Evolutionary conservation across 176 grass and related monocot species (phyloP), one percentile per base, ranked within the genome.

Genomic region (Bolboschoenus planiculmis): DNA sequence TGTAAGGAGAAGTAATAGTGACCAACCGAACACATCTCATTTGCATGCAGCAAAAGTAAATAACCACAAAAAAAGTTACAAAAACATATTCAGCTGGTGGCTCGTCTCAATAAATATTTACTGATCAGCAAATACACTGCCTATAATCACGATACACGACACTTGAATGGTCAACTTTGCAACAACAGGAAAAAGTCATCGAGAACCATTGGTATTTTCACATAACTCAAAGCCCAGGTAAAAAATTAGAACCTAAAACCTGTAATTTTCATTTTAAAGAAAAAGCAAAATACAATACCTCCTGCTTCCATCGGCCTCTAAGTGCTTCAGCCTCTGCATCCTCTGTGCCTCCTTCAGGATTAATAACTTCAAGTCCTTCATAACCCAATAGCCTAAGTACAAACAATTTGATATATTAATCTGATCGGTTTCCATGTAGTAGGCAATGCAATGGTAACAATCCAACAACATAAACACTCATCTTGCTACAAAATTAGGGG

Each of bases 301-400:
- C 93, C 35, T 93, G 97, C 85, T 90, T 99, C 97, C 97, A 99
- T 85, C 93, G 81, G 9, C 97, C 96, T 85, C 81, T 90, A 50
- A 91, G 80, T 56, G 97, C 93, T 79, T 99, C 97, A 76, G 67
- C 91, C 80, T 99, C 93, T 0, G 93, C 97, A 89, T 99, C 97
- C 2, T 99, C 91, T 1, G 86, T 90, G 80, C 93, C 87, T 86
- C 96, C 97, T 60, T 99, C 97, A 10, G 97, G 96, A 27, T 96
- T 99, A 82, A 96, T 90, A 57, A 99, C 97, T 85, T 99, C 89
- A 83, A 99, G 92, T 36, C 97, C 97, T 90, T 99, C 97, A 59
- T 99, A 99, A 18, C 93, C 89, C 18, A 96, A 55, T 79, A 99
- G 79, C 86, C 97, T 99, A 42, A 27, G 79, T 10, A 85, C 7